Base-by-base conservation (phyloP, 805 yeast genomes). In the Hanseniaspora valbyensis region DNA sequence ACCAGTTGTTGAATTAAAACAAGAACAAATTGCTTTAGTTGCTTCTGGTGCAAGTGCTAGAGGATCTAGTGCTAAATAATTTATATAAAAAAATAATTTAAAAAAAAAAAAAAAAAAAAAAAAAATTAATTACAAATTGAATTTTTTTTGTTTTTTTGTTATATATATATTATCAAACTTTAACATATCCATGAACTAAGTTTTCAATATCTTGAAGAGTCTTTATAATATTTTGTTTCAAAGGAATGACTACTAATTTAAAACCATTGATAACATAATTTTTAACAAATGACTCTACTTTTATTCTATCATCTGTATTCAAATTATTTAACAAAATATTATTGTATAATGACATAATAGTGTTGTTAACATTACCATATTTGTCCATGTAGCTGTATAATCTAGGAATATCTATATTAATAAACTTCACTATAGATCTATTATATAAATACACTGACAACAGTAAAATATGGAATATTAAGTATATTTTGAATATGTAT, bases 31-130 rank as follows among this genome's bases (percentile, higher is more conserved):
- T 45, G 67, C 70, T 8, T 65, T 81, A 56, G 72, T 81, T 44
- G 66, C 72, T 14, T 63, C 81, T 10, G 90, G 89, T 58, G 83
- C 83, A 26, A 85, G 86, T 61, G 81, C 80, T 30, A 81, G 90
- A 74, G 74, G 82, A 18, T 78, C 83, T 61, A 80, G 86, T 29
- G 77, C 77, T 26, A 54, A 58, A 26, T 50, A 43, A 36, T 8
- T 28, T 28, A 28, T 28, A 7, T 7, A 28, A 12, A 28, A 28
- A 28, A 28, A 28, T 28, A 28, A 28, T 28, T 28, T 28, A 28
- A 12, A 28, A 28, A 28, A 8, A 7, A 28, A 28, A 28, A 28
- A 28, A 28, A 28, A 28, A 28, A 28, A 28, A 12, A 8, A 28
- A 28, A 28, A 12, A 12, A 8, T 28, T 28, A 28, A 28, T 30